Conservation (phyloP, 371 early-diverging fungal species). For the Lichtheimia hyalospora region DNA sequence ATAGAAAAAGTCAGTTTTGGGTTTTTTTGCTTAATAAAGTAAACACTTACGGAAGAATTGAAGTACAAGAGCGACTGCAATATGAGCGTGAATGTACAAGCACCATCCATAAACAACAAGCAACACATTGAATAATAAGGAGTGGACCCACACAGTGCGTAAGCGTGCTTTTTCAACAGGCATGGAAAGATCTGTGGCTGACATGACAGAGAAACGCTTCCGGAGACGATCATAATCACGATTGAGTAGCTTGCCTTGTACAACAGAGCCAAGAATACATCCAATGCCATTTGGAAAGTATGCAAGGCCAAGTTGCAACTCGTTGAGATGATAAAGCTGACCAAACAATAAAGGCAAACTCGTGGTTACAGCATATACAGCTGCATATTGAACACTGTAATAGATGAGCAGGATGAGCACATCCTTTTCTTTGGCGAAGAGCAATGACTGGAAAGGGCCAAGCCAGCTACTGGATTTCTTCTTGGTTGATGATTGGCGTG, state of each 20-base stretch:
- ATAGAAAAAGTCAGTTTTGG: neutral
- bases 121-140: constrained; percentile 26
- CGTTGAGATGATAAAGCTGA: constrained; percentile 15
- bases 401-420: constrained; percentile 27
- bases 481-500: neutral
- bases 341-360: constrained; percentile 28
- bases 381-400: constrained; percentile 36
- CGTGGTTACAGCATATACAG: constrained; percentile 30
- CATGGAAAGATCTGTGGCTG: constrained; percentile 11
- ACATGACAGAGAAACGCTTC: neutral
- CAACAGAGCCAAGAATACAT: constrained; percentile 18
- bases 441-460: constrained; percentile 23
- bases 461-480: constrained; percentile 6
- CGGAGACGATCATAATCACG: constrained; percentile 17
- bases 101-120: constrained; percentile 42
- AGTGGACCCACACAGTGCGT: constrained; percentile 36
- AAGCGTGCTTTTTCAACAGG: constrained; percentile 38
- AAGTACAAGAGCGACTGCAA: constrained; percentile 25
- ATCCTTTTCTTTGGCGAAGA: constrained; percentile 36
- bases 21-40: neutral
- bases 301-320: constrained; percentile 16
- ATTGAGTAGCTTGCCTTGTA: constrained; percentile 24
- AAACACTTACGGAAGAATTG: constrained; percentile 33
- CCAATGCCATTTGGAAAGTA: constrained; percentile 25
- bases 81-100: constrained; percentile 24